These are phyloP conservation scores for Gyrodon lividus DNA, from an alignment of 768 basidiomycete species.

Conservation along the genomic window DNA sequence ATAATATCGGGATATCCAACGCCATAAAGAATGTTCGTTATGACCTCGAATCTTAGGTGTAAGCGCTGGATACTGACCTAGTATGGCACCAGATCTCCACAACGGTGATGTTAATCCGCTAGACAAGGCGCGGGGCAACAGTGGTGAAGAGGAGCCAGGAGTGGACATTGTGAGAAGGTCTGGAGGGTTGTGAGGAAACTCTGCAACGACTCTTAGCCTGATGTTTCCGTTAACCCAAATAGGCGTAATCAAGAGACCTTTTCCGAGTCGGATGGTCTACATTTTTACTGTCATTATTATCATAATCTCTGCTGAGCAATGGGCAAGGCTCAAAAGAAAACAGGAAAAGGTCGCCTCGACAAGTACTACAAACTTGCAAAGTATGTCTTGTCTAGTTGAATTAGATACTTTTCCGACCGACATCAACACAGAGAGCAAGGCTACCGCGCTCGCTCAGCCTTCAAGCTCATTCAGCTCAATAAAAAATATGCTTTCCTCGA, in stretches of 20 bases:
- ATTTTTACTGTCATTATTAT: neutral
- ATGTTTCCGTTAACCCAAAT: constrained; percentile 8
- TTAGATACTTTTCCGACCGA: constrained; percentile 7
- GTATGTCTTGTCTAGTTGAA: constrained; percentile 36
- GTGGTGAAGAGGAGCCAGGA: constrained; percentile 27
- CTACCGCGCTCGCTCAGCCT: constrained; percentile 98
- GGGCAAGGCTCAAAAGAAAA: constrained; percentile 90
- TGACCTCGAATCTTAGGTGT: neutral
- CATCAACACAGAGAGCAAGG: constrained; percentile 82
- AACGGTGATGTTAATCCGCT: constrained; percentile 19
- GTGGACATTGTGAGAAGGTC: constrained; percentile 17
- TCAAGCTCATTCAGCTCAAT: constrained; percentile 98
- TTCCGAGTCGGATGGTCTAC: too few species aligned
- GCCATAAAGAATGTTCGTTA: neutral
- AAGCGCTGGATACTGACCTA: constrained; percentile 32
- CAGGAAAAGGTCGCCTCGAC: constrained; percentile 92
- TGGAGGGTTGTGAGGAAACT: too few species aligned
- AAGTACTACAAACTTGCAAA: constrained; percentile 98
- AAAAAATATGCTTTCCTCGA: constrained; percentile 95
- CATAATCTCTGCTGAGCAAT: constrained; percentile 33
- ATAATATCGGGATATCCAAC: neutral
- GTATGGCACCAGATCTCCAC: constrained; percentile 44
- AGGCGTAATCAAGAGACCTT: constrained; percentile 15
- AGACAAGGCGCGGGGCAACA: constrained; percentile 18
- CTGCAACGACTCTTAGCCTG: neutral